Evolutionary conservation across 1,139 yeast species (phyloP).

Genomic region (Pneumocystis canis): DNA sequence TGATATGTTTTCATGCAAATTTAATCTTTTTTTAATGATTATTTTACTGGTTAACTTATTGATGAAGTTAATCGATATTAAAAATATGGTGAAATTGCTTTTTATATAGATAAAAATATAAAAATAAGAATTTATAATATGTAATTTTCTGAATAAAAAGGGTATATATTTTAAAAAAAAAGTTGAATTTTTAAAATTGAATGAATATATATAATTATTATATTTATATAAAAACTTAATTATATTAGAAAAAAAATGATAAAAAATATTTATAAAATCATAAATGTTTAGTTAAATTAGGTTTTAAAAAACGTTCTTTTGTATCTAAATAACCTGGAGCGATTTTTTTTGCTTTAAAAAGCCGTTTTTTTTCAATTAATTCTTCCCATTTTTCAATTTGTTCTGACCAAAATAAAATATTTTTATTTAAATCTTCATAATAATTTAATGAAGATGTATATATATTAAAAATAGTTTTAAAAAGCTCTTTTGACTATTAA

Average conservation of each 20-base stretch:
- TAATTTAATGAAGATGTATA: not conserved
- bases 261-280: not conserved
- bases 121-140: too few relatives aligned
- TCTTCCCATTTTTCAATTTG: constrained; percentile 5
- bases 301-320: constrained; percentile 7
- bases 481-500: not conserved
- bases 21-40: not conserved
- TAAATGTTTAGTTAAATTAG: constrained; percentile 1
- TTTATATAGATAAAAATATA: too few relatives aligned
- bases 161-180: too few relatives aligned
- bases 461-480: not conserved
- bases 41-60: not conserved
- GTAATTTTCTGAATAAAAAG: too few relatives aligned
- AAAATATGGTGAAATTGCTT: too few relatives aligned
- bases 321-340: constrained; percentile 13
- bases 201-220: too few relatives aligned
- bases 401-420: not conserved
- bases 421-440: not conserved
- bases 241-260: too few relatives aligned
- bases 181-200: too few relatives aligned
- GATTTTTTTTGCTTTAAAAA: constrained; percentile 5
- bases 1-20: not conserved
- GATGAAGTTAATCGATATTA: too few relatives aligned
- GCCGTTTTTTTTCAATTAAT: not conserved
- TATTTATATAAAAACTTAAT: too few relatives aligned